Conservation (phyloP, 2,329 filamentous ascomycete genomes). For the Apiospora koreana region DNA sequence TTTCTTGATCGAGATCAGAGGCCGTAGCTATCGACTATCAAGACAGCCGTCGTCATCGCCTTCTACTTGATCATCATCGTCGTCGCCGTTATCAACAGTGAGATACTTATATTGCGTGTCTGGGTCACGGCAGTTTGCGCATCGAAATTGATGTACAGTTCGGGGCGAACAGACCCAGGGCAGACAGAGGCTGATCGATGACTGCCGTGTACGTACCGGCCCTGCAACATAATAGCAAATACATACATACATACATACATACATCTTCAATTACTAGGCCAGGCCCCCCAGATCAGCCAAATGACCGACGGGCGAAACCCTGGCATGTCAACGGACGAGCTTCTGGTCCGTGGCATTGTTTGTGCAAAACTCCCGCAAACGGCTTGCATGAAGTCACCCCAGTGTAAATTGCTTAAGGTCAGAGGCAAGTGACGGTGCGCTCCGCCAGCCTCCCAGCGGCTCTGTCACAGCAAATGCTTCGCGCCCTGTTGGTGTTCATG, state of each 20-base stretch:
- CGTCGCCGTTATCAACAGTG: background rate
- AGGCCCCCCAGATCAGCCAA: conserved; percentile 5
- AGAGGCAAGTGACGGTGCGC: conserved; percentile 20
- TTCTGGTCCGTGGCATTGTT: conserved; percentile 17
- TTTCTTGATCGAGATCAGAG: conserved; percentile 3
- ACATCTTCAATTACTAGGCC: background rate
- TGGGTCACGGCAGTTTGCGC: background rate
- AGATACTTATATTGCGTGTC: background rate
- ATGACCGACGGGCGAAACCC: background rate
- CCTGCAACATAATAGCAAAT: background rate
- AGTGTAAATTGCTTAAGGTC: conserved; percentile 5
- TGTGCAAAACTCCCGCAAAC: conserved; percentile 17
- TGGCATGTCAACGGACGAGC: conserved; percentile 16
- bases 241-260: background rate
- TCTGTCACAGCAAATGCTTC: conserved; percentile 31
- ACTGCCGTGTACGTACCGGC: conserved; percentile 6
- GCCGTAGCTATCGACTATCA: background rate
- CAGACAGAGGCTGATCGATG: background rate
- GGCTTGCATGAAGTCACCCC: conserved; percentile 21
- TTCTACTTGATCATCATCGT: background rate
- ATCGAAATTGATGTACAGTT: background rate
- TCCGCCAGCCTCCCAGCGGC: conserved; percentile 19
- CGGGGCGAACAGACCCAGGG: background rate
- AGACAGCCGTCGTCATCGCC: background rate
- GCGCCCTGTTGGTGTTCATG: conserved; percentile 27